Evolutionary conservation across 345 rosid genomes (phyloP), one percentile per base, ranked within the genome.

Genomic region (Brassica incana): DNA sequence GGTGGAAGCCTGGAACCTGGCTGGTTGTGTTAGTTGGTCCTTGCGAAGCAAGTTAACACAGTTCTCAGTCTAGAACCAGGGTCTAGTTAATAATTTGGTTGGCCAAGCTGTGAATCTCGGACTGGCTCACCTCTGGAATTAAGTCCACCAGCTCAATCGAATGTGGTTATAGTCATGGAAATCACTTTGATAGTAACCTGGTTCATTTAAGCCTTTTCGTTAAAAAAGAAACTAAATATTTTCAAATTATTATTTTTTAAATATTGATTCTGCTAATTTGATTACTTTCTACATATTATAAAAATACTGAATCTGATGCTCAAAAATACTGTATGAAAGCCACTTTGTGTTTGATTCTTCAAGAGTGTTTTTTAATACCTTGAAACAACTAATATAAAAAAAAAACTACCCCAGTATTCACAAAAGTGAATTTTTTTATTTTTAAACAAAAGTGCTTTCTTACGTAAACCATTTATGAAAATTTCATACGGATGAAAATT

Each of bases 301-400:
- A 27, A 27, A 27, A 30, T 33, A 33, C 7, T 25, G 58, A 54
- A 35, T 35, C 56, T 54, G 40, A 62, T 8, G 20, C 63, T 59
- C 14, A 67, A 59, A 0, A 40, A 33, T 33, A 66, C 16, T 12
- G 16, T 33, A 20, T 32, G 38, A 18, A 35, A 35, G 6, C 65
- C 56, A 54, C 65, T 18, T 75, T 66, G 18, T 54, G 12, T 23
- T 56, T 65, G 35, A 74, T 73, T 65, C 12, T 32, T 50, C 52
- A 29, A 20, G 35, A 65, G 10, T 35, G n/a, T 52, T 15, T 50
- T 64, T 3, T 63, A 38, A 6, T 30, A 12, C 2, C 33, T 35
- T 14, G 38, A 0, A 43, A 62, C 5, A 2, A 43, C 32, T 8
- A 15, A 16, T 62, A 43, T 29, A 18, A 45, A 29, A 45, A 36